These are phyloP conservation scores for Lumnitzera racemosa DNA, from an alignment of 345 rosid genomes.

Conservation along the genomic window DNA sequence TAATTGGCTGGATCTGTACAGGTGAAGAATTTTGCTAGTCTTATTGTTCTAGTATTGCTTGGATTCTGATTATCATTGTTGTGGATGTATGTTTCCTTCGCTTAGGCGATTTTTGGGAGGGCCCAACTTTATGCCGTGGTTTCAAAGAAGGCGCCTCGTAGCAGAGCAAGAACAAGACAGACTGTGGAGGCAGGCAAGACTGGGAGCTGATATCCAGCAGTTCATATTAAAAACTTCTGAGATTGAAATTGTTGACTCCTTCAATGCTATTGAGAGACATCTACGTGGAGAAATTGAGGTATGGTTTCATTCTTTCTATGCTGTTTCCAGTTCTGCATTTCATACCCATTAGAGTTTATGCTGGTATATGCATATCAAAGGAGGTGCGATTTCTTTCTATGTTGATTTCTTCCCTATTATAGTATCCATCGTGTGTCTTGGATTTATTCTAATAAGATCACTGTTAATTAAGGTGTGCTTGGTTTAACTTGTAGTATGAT, in stretches of 20 bases:
- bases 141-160: slow-evolving; percentile 66
- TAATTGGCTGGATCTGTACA: slow-evolving; percentile 93
- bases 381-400: no score
- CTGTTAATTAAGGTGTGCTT: no score
- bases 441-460: no score
- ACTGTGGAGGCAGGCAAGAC: slow-evolving; percentile 83
- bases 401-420: no score
- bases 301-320: not conserved
- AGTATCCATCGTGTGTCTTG: no score
- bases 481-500: no score
- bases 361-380: no score
- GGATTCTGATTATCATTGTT: not conserved
- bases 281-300: slow-evolving; percentile 68
- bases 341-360: no score
- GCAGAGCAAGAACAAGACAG: slow-evolving; percentile 84
- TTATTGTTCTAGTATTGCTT: not conserved
- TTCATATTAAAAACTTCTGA: slow-evolving; percentile 70
- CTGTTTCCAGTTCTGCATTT: not conserved
- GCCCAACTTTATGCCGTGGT: slow-evolving; percentile 94
- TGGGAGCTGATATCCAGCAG: slow-evolving; percentile 58
- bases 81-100: slow-evolving; percentile 5
- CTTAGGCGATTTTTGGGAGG: slow-evolving; percentile 86
- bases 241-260: slow-evolving; percentile 85
- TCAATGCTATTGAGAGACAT: slow-evolving; percentile 81
- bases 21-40: slow-evolving; percentile 26